A percentile compares a stretch with the other conserved stretches of the same genome.
These are phyloP conservation scores for Beta lomatogona DNA, from an alignment of 179 eudicot species.

Conservation along the genomic window DNA sequence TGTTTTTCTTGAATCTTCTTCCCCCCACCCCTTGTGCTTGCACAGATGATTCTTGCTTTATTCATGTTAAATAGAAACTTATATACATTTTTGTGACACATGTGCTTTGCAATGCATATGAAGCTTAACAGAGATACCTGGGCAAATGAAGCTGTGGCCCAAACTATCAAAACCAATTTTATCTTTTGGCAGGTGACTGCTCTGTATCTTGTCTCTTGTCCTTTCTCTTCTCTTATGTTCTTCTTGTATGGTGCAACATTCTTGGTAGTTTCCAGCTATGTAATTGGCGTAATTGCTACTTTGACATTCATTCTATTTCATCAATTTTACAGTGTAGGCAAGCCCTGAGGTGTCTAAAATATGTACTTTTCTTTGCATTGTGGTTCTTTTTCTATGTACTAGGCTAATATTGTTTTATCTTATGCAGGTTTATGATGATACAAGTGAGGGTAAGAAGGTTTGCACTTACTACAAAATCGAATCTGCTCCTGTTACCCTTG, in stretches of 20 bases:
- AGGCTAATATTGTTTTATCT: neutral
- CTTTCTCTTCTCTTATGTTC: neutral
- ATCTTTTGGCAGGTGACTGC: conserved; percentile 89
- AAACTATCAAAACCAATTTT: conserved; percentile 83
- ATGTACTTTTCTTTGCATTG: neutral
- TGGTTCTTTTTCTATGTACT: neutral
- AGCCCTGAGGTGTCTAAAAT: neutral
- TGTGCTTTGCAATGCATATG: conserved; percentile 31
- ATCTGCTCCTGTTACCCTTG: conserved; percentile 64
- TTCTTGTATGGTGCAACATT: neutral
- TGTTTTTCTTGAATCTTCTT: neutral
- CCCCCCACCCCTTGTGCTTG: neutral
- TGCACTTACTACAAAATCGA: conserved; percentile 87
- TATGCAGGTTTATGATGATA: conserved; percentile 76
- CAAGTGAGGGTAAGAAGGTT: conserved; percentile 94
- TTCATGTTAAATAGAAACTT: neutral
- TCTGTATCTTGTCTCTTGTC: neutral
- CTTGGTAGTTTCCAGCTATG: neutral
- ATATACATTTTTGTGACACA: neutral
- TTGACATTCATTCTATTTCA: too few relatives aligned
- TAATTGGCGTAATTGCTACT: neutral
- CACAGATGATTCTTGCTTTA: neutral
- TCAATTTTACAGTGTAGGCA: neutral
- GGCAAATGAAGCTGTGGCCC: conserved; percentile 99
- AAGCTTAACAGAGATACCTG: conserved; percentile 98